Evolutionary conservation across 2,329 filamentous ascomycete genomes (phyloP), one percentile per base, ranked within the genome.

Genomic region (Colletotrichum euphorbiae): DNA sequence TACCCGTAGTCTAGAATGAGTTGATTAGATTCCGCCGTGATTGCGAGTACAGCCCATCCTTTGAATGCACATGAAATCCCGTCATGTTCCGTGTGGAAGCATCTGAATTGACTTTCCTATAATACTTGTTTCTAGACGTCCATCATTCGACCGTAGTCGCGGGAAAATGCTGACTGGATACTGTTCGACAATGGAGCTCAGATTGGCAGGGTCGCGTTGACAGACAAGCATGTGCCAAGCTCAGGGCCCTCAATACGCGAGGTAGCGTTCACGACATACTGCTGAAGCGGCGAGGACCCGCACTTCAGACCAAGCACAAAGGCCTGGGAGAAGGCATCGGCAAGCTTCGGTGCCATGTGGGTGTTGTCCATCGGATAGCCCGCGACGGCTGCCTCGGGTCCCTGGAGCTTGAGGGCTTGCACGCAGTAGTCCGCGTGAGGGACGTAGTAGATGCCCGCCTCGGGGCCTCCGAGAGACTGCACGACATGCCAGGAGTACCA

Each of bases 281-380:
- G 33, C 59, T 67, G 64, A 19, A 67, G 38, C 42, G 45, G 51
- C 38, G 64, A 57, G 3, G 51, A 63, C 3, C 64, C 64, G 2
- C 64, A 67, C 51, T 67, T 67, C 9, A 67, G 28, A 0, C 64
- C 59, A 13, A 89, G 73, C 0, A 80, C 86, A 71, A 90, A 91
- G 2, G 85, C 83, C 71, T 85, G 80, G 0, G 87, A 83, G 60
- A 87, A 84, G 2, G 84, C 77, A 68, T 86, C 80, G 1, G 89
- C 88, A 17, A 87, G 84, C 21, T 77, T 78, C 0, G 85, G 79
- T 59, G 82, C 85, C 4, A 88, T 90, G 75, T 90, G 89, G 0
- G 88, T 90, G 75, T 90, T 88, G 71, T 90, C 88, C 28, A 81
- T 81, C 0, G 88, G 86, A 68, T 84, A 91, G 66, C 84, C 80